Base-by-base conservation (phyloP, 331 rosid genomes). In the Saraca asoca region DNA sequence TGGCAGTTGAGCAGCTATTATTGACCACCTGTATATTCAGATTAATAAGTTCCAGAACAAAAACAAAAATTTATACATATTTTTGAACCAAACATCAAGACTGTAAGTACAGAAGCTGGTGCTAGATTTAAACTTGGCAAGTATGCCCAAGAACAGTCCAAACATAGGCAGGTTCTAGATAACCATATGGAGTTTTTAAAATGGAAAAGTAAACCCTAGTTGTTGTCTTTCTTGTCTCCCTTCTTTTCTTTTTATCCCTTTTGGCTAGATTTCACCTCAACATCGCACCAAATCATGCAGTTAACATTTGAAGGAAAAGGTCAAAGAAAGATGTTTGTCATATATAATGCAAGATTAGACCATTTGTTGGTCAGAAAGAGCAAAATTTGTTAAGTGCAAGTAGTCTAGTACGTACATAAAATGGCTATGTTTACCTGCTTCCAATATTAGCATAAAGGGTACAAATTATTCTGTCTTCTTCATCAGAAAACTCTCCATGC, bases 401-500 rank as follows among this genome's bases (percentile, higher is more conserved):
- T 51, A 55, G 64, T 18, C 12, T 18, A 51, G 42, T 53, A 42
- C 12, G 67, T 58, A 73, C 76, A 76, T 51, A 61, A 61, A 57
- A 58, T 33, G 11, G 39, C 37, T 48, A 53, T 51, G 57, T 14
- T 43, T 75, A 87, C 98, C 98, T 83, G 95, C 98, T 91, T 74
- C 98, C 98, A 66, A 91, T 91, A 66, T 76, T 91, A 75, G 89
- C 80, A 75, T 71, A 91, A 58, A 91, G 91, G 58, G 71, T 80
- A 78, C 95, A 91, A 18, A 91, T 91, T 10, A 89, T 73, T 79
- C 88, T 85, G 81, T 91, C 96, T 82, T 91, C 98, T 64, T 89
- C 98, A 20, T 91, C 95, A 41, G 98, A 80, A 64, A 91, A 91
- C 9, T 87, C 95, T 13, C 98, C 98, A 50, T 89, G 98, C 79